Percentiles rank a stretch among this genome's conserved stretches.
Evolutionary conservation across 371 early-diverging fungal species (phyloP).

Genomic region (Actinomucor elegans): DNA sequence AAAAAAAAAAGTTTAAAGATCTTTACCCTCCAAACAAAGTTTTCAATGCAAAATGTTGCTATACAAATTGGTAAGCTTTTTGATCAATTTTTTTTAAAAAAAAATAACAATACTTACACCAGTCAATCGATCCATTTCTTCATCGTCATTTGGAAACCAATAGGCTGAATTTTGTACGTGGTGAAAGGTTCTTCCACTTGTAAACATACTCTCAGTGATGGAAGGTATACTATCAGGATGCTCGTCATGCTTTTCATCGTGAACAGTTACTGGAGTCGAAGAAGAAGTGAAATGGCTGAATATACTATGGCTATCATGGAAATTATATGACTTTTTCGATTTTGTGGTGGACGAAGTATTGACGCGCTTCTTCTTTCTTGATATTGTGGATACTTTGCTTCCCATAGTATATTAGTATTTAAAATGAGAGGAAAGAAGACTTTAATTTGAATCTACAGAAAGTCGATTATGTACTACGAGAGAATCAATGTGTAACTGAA

Average conservation of each 20-base stretch:
- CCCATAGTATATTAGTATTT: slow-evolving; percentile 5
- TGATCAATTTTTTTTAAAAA: slow-evolving; percentile 2
- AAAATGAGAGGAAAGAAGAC: background rate
- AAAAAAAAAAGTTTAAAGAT: background rate
- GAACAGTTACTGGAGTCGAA: background rate
- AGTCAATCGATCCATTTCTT: slow-evolving; percentile 41
- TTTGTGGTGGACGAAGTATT: slow-evolving; percentile 1
- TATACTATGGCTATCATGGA: background rate
- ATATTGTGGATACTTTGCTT: slow-evolving; percentile 8
- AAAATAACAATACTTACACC: slow-evolving; percentile 24
- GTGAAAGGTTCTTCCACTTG: slow-evolving; percentile 14
- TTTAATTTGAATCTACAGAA: no score
- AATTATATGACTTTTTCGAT: slow-evolving; percentile 1
- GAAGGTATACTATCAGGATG: background rate
- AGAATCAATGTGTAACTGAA: background rate
- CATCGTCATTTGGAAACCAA: slow-evolving; percentile 47
- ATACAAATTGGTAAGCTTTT: background rate
- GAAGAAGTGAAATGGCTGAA: no score
- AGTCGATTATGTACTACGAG: background rate
- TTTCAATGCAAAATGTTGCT: slow-evolving; percentile 41
- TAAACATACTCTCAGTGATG: slow-evolving; percentile 1
- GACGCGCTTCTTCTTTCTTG: slow-evolving; percentile 9
- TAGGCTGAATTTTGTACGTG: slow-evolving; percentile 28
- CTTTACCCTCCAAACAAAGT: slow-evolving; percentile 25
- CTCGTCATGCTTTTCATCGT: slow-evolving; percentile 3